Conservation (phyloP, 2,329 filamentous ascomycete species). For the Plenodomus tracheiphilus region DNA sequence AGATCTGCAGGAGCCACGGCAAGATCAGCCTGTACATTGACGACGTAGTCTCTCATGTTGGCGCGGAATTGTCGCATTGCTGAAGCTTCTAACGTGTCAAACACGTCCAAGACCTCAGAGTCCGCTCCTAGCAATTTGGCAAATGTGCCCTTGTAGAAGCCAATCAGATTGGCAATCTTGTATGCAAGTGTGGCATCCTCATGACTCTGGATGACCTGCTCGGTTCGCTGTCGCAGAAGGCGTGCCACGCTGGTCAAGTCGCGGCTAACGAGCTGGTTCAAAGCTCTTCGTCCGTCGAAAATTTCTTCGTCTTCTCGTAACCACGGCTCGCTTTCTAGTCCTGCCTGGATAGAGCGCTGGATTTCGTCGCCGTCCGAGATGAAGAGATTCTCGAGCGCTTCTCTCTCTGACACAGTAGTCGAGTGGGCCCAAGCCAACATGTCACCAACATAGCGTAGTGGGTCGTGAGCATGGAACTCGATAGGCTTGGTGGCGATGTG, state of each 20-base stretch:
- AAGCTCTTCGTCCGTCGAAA: conserved; percentile 80
- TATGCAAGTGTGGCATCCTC: conserved; percentile 88
- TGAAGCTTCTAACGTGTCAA: conserved; percentile 71
- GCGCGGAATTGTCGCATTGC: conserved; percentile 81
- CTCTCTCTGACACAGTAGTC: conserved; percentile 87
- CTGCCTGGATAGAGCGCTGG: conserved; percentile 76
- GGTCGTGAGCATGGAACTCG: conserved; percentile 89
- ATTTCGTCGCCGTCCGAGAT: conserved; percentile 89
- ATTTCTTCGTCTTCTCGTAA: conserved; percentile 58
- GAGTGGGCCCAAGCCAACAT: conserved; percentile 99
- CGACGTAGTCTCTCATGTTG: conserved; percentile 78
- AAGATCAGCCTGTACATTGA: conserved; percentile 72
- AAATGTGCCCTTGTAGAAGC: conserved; percentile 88
- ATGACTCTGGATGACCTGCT: conserved; percentile 89
- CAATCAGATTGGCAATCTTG: conserved; percentile 84
- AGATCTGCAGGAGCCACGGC: conserved; percentile 73
- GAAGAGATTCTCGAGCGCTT: conserved; percentile 89
- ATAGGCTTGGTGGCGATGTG: conserved; percentile 74
- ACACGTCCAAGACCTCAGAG: conserved; percentile 70
- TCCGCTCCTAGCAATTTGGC: conserved; percentile 72
- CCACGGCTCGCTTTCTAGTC: conserved; percentile 84
- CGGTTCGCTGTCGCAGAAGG: conserved; percentile 84
- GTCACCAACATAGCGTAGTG: conserved; percentile 87
- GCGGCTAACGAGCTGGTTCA: conserved; percentile 84
- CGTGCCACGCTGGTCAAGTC: conserved; percentile 80